Base-by-base conservation (phyloP, 1,284 basidiomycete genomes). In the Heliocybe sulcata region DNA sequence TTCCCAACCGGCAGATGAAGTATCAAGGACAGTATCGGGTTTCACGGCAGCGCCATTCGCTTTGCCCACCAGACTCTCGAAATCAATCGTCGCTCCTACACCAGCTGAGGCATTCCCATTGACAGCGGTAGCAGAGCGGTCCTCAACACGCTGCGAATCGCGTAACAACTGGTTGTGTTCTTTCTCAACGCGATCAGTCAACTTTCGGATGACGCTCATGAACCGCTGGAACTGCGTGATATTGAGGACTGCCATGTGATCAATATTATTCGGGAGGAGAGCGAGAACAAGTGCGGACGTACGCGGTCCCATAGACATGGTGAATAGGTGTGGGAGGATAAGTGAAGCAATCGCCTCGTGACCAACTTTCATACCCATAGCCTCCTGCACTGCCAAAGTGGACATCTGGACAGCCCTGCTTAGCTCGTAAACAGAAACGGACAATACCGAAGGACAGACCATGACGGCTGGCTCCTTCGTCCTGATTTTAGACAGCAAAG, bases 231-330 rank as follows among this genome's bases (percentile, higher is more conserved):
- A 99, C 70, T 99, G 97, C 29, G 89, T 82, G 2, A 94, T 81
- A 61, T 87, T 97, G 26, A 98, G 72, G 35, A 98, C 89, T 92
- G 63, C 45, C 57, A 45, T 11, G 45, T 26, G 31, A 45, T 26
- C n/a, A n/a, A n/a, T n/a, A n/a, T 26, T 55, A 54, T 53, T 22
- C 25, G 16, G 47, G 52, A n/a, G 55, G 31, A 16, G 19, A 11
- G 27, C 25, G 31, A 54, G 29, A 27, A 50, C 25, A 25, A n/a
- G 42, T 31, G 29, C 29, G 20, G 14, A 77, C 89, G 64, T 66
- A 92, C 91, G 67, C 53, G 94, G 94, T n/a, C 94, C 94, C 73
- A 97, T 95, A 1, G 90, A 94, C 93, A 98, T 96, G 1, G 87
- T 78, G 94, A 94, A 98, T 9, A 98, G 73, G 63, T 98, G 95